phyloP scores from a whole-genome alignment of 345 rosid genomes.

The Heritiera littoralis region DNA sequence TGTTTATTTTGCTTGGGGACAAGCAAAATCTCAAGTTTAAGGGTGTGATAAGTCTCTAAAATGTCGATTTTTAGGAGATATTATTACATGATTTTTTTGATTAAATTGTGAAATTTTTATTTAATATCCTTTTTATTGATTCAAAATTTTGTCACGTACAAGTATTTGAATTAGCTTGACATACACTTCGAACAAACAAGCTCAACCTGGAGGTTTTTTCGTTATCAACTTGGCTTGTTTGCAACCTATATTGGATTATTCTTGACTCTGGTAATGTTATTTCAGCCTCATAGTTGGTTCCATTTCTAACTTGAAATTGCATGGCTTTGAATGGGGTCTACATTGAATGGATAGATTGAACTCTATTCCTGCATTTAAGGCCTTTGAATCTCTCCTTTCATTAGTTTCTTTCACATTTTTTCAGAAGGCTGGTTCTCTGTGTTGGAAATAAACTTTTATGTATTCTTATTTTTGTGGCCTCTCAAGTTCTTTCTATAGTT shows the following conservation, averaged over 20 bases:
- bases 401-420: background rate
- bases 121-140: no score
- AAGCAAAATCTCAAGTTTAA: no score
- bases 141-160: no score
- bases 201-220: background rate
- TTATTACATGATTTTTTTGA: no score
- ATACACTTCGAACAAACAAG: background rate
- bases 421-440: background rate
- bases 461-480: background rate
- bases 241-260: background rate
- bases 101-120: no score
- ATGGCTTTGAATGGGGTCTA: background rate
- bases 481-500: constrained; percentile 87
- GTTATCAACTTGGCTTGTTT: background rate
- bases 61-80: no score
- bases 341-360: background rate
- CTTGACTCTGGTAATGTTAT: no score
- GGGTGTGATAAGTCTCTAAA: no score
- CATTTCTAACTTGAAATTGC: no score
- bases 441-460: background rate
- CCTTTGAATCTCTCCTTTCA: background rate
- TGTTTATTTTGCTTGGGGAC: no score
- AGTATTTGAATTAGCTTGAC: background rate
- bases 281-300: no score
- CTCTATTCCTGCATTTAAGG: background rate